Base-by-base conservation (phyloP, 129 eudicot species). In the Chrysanthemum seticuspe region DNA sequence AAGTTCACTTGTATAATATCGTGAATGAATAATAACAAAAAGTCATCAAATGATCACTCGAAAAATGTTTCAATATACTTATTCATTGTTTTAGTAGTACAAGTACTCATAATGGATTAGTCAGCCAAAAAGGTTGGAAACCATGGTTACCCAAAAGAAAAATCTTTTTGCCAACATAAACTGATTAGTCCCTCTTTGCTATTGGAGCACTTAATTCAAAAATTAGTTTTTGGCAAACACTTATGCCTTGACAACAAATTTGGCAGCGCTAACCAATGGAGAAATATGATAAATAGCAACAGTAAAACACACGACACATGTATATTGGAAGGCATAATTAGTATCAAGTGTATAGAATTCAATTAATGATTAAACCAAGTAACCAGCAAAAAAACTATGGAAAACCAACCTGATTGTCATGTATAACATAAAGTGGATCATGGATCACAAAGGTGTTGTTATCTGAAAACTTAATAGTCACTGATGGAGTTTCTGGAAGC, bases 391-490 rank as follows among this genome's bases (percentile, higher is more conserved):
- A 52, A 45, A 11, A 7, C 6, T 70, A 40, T 65, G 54, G 61
- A 72, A 61, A 16, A 78, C 87, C 67, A 77, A 89, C 98, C 96
- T 89, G 84, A 70, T 66, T 83, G 68, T 82, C 91, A 76, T 76
- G 81, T 65, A 91, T 71, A 63, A 77, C 60, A 75, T 83, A 88
- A 76, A 88, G 74, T 48, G 97, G 97, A 78, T 91, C 75, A 15
- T 53, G 87, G 69, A 95, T 84, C 80, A 82, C 87, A 83, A 86
- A 90, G 79, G 87, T 87, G 61, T 78, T 85, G 83, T 91, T 86
- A 62, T 63, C 69, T 59, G 84, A 76, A 76, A 95, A 76, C 87
- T 80, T 83, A 66, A 95, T 83, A 53, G 82, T 70, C 59, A 95
- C 75, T 7, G 91, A 82, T 73, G 99, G 99, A 59, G 81, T 54